Conservation (phyloP, 352 stramenopile species). For the Phytopythium montanum region DNA sequence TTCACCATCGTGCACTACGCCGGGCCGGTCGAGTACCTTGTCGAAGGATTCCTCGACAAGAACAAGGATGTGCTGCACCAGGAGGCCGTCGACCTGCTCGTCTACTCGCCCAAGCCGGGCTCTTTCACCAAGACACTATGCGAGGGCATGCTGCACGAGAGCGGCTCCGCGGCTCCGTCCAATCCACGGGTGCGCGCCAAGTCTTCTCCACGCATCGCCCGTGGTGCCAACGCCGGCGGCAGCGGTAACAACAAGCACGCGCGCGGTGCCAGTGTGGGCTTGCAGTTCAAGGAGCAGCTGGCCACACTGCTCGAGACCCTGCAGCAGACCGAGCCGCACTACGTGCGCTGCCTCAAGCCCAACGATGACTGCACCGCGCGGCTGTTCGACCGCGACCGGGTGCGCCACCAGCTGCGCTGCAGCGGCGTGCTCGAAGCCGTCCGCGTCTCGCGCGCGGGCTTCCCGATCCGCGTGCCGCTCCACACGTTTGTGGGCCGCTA, state of each 20-base stretch:
- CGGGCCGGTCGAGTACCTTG: conserved; percentile 77
- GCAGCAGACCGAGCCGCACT: conserved; percentile 75
- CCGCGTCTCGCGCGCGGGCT: conserved; percentile 79
- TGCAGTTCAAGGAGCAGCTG: conserved; percentile 87
- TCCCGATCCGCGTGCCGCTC: conserved; percentile 74
- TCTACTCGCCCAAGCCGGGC: conserved; percentile 61
- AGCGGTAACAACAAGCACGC: conserved; percentile 48
- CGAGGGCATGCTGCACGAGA: conserved; percentile 37
- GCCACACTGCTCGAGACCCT: conserved; percentile 70
- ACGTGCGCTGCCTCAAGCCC: conserved; percentile 89
- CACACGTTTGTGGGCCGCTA: conserved; percentile 74
- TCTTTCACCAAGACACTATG: conserved; percentile 75
- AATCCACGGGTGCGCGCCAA: conserved; percentile 2
- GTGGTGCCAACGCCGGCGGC: conserved; percentile 11
- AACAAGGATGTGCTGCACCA: conserved; percentile 86
- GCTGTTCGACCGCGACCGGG: conserved; percentile 60
- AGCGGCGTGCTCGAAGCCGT: conserved; percentile 87
- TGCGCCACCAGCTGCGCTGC: conserved; percentile 84
- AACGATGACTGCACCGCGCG: conserved; percentile 71
- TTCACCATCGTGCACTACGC: conserved; percentile 86
- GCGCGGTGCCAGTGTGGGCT: conserved; percentile 68
- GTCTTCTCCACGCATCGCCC: conserved; percentile 48
- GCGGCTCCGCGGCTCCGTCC: conserved; percentile 24
- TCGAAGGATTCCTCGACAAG: conserved; percentile 76
- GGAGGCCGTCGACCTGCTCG: conserved; percentile 76